phyloP scores from a whole-genome alignment of 257 asterid species.

The Anisodus tanguticus region DNA sequence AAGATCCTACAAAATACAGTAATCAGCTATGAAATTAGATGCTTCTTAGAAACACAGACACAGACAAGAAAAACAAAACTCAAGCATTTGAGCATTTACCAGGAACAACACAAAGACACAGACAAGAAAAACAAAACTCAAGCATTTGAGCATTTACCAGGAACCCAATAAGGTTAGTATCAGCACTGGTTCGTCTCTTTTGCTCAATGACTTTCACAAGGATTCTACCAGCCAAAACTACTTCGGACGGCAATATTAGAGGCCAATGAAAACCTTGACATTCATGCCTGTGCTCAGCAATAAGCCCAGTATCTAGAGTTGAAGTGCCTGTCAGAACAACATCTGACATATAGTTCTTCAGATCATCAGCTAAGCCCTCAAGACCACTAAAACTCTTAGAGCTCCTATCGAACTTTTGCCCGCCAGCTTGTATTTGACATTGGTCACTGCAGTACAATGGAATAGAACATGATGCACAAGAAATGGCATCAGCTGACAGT shows the following conservation, averaged over 20 bases:
- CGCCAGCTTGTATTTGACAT: slow-evolving; percentile 83
- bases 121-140: slow-evolving; percentile 27
- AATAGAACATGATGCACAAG: slow-evolving; percentile 77
- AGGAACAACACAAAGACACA: slow-evolving; percentile 38
- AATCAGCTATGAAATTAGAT: slow-evolving; percentile 39
- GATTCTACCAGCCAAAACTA: slow-evolving; percentile 89
- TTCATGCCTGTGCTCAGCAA: slow-evolving; percentile 81
- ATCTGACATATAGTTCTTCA: slow-evolving; percentile 51
- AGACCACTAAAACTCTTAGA: slow-evolving; percentile 34
- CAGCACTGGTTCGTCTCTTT: slow-evolving; percentile 44
- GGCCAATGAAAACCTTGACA: slow-evolving; percentile 91
- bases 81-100: slow-evolving; percentile 43
- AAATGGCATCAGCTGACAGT: slow-evolving; percentile 75
- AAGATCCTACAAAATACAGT: slow-evolving; percentile 66
- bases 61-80: slow-evolving; percentile 22
- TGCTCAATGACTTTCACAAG: slow-evolving; percentile 62
- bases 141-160: slow-evolving; percentile 46
- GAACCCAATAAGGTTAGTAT: slow-evolving; percentile 42
- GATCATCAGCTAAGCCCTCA: slow-evolving; percentile 62
- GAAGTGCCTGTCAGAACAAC: slow-evolving; percentile 47
- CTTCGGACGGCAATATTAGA: slow-evolving; percentile 77
- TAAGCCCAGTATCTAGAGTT: slow-evolving; percentile 42
- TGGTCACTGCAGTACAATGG: slow-evolving; percentile 77
- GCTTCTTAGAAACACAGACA: slow-evolving; percentile 28
- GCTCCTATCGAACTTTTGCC: slow-evolving; percentile 40